phyloP scores from a whole-genome alignment of 306 rosid genomes.

The Lupinus albus region DNA sequence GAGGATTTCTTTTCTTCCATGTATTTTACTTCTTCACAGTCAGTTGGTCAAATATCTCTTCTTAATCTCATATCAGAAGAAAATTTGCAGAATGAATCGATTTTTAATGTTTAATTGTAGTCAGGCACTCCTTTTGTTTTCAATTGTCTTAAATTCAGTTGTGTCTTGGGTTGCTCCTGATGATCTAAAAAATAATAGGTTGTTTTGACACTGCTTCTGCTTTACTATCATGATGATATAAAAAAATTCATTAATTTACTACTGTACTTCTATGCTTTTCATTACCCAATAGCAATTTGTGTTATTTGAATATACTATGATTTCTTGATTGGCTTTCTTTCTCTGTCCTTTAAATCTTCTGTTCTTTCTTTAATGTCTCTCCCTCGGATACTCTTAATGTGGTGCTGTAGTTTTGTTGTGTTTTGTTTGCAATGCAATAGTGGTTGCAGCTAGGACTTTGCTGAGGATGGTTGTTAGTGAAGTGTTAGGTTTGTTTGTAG shows the following conservation, averaged over 20 bases:
- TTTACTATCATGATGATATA: neutral
- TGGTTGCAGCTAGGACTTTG: conserved; percentile 5
- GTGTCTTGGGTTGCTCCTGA: neutral
- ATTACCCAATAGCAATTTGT: neutral
- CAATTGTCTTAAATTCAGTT: neutral
- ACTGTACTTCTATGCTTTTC: neutral
- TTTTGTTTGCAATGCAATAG: conserved; percentile 1
- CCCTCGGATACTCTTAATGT: neutral
- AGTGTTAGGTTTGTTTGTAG: conserved; percentile 9
- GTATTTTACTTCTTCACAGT: neutral
- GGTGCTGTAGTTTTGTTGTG: neutral
- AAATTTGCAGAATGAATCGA: neutral
- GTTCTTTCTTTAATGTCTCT: neutral
- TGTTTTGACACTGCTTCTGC: neutral
- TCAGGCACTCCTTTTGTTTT: neutral
- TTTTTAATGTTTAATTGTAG: neutral
- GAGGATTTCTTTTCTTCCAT: neutral
- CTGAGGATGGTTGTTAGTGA: conserved; percentile 18
- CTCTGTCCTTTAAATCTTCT: neutral
- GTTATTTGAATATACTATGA: neutral
- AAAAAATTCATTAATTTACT: neutral
- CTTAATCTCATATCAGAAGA: neutral
- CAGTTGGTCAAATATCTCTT: neutral
- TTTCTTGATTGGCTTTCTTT: neutral
- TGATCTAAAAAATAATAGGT: neutral